A percentile compares a stretch with the other conserved stretches of the same genome.
These are phyloP conservation scores for Pythium myriotylum DNA, from an alignment of 352 stramenopile genomes.

Conservation along the genomic window DNA sequence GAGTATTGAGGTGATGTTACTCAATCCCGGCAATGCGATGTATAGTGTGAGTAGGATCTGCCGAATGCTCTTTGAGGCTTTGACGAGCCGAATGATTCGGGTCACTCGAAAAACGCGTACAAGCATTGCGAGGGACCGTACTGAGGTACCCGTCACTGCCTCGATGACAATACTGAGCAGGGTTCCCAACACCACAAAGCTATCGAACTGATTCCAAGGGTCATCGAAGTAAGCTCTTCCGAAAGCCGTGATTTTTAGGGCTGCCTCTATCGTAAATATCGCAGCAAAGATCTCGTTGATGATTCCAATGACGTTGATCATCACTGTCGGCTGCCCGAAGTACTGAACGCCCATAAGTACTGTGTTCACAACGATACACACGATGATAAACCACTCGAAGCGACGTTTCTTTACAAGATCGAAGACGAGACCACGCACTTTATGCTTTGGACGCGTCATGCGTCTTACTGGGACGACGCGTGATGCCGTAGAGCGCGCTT, in stretches of 20 bases:
- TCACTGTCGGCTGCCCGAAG: slow-evolving; percentile 75
- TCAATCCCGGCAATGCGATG: slow-evolving; percentile 84
- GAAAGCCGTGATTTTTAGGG: slow-evolving; percentile 86
- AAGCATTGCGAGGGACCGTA: slow-evolving; percentile 83
- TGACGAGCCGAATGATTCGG: slow-evolving; percentile 80
- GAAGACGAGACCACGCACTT: slow-evolving; percentile 61
- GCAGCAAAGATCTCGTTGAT: slow-evolving; percentile 89
- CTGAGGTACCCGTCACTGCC: slow-evolving; percentile 48
- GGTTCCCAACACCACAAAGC: slow-evolving; percentile 76
- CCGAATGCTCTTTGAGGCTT: slow-evolving; percentile 84
- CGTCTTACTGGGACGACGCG: slow-evolving; percentile 65
- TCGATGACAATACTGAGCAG: slow-evolving; percentile 65
- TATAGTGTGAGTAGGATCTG: slow-evolving; percentile 93
- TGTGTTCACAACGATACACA: slow-evolving; percentile 90
- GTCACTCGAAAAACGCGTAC: slow-evolving; percentile 92
- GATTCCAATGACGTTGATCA: slow-evolving; percentile 53
- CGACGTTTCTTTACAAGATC: slow-evolving; percentile 55
- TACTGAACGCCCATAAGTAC: slow-evolving; percentile 87
- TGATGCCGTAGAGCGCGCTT: slow-evolving; percentile 70
- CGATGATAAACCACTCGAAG: slow-evolving; percentile 91
- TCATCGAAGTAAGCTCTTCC: slow-evolving; percentile 82
- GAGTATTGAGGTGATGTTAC: slow-evolving; percentile 91
- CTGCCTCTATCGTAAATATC: slow-evolving; percentile 89
- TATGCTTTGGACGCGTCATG: slow-evolving; percentile 51
- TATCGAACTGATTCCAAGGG: slow-evolving; percentile 91